Evolutionary conservation across 2,329 filamentous ascomycete species (phyloP), one percentile per base, ranked within the genome.

Genomic region (Phyllosticta citribraziliensis): DNA sequence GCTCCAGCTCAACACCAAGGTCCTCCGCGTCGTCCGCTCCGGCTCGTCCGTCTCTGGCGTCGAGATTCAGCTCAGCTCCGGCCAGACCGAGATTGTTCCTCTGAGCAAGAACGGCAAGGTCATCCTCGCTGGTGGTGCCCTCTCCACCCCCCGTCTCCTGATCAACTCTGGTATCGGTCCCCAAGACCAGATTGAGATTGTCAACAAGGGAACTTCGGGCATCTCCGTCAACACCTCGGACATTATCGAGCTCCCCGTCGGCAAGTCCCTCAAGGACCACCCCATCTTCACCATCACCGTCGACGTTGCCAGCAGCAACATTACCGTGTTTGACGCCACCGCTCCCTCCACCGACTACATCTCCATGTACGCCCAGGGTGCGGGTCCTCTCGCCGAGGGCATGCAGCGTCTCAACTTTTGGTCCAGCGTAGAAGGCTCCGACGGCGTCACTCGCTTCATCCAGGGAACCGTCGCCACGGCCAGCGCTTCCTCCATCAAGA

Each of bases 361-460:
- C 10, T 69, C 72, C 22, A 67, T 72, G 5, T 73, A 72, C 61
- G 69, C 70, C 19, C 69, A 71, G 60, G 67, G 69, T 19, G 66
- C 68, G 2, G 79, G 79, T 56, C 67, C 78, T 8, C 70, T 80
- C 30, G 71, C 77, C 3, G 76, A 80, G 66, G 73, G 74, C 2
- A 74, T 74, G n/a, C 78, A 79, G 64, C 73, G 79, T 19, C 68
- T 80, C 63, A 75, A 76, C 72, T 76, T 76, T 74, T 79, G 77
- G 78, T 76, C 77, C 2, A 75, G 73, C 14, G 70, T 78, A 17
- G 74, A 74, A 63, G 73, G 72, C 40, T 73, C 74, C n/a, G 72
- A 74, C 30, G 77, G 77, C 3, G 67, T 67, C 50, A 66, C 71
- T 56, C 61, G 72, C 22, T 73, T 69, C 64, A 69, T 73, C 65